Evolutionary conservation across 2,329 filamentous ascomycete genomes (phyloP).

Genomic region (Colletotrichum eleusines): DNA sequence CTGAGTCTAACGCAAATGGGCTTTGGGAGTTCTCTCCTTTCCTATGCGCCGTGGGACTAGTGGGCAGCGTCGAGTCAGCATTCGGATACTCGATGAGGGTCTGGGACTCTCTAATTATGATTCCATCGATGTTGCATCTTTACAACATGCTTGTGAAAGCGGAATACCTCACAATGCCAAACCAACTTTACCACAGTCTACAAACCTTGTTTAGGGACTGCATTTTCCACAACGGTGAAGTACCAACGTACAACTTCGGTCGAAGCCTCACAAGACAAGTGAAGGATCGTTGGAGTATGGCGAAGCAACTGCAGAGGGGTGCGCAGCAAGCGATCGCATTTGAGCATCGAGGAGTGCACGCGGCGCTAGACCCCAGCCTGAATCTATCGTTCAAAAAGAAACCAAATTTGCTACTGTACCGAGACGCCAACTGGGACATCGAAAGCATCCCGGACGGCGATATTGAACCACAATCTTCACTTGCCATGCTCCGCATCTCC

Average conservation of each 20-base stretch:
- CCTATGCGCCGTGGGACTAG: slow-evolving; percentile 59
- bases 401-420: slow-evolving; percentile 49
- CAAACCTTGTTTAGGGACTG: background rate
- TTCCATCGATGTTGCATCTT: slow-evolving; percentile 56
- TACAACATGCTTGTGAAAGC: slow-evolving; percentile 61
- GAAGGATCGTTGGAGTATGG: slow-evolving; percentile 10
- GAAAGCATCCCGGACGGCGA: slow-evolving; percentile 53
- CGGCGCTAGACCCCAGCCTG: background rate
- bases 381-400: slow-evolving; percentile 52
- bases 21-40: slow-evolving; percentile 63
- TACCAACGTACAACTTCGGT: slow-evolving; percentile 13
- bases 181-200: slow-evolving; percentile 51
- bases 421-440: slow-evolving; percentile 51
- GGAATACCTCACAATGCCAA: slow-evolving; percentile 51
- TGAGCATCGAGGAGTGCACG: background rate
- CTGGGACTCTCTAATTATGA: slow-evolving; percentile 56
- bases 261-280: background rate
- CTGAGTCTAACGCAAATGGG: slow-evolving; percentile 55
- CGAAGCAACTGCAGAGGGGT: slow-evolving; percentile 1
- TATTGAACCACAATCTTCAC: slow-evolving; percentile 44
- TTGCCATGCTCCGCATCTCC: slow-evolving; percentile 48
- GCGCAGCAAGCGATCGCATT: background rate
- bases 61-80: slow-evolving; percentile 57
- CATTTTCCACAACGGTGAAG: slow-evolving; percentile 7
- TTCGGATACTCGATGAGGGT: slow-evolving; percentile 52